Conservation (phyloP, 306 rosid genomes). For the Pyrus pyrifolia region DNA sequence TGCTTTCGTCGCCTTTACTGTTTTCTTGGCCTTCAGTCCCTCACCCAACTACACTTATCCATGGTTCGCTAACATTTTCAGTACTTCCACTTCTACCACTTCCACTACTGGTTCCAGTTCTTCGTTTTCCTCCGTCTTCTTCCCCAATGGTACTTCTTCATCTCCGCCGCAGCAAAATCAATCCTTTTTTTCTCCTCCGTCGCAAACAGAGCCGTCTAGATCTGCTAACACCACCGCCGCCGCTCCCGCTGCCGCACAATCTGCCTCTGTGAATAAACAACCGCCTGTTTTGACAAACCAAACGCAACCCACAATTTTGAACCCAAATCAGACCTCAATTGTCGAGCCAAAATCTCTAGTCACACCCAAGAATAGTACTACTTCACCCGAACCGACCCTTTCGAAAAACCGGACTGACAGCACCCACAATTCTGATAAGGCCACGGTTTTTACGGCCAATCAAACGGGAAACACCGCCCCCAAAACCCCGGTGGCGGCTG, state of each 20-base stretch:
- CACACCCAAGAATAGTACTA: not conserved
- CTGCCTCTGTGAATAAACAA: conserved; percentile 11
- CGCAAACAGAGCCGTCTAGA: conserved; percentile 34
- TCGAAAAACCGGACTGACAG: conserved; percentile 16
- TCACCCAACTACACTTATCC: conserved; percentile 54
- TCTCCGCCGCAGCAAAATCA: conserved; percentile 2
- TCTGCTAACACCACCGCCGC: conserved; percentile 30
- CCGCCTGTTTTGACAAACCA: conserved; percentile 12
- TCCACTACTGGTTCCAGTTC: conserved; percentile 22
- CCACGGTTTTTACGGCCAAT: conserved; percentile 18
- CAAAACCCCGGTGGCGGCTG: conserved; percentile 1
- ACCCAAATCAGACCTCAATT: conserved; percentile 29
- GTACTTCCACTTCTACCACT: not conserved
- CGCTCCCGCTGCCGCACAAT: conserved; percentile 18
- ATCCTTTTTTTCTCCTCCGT: not conserved
- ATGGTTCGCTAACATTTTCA: conserved; percentile 49
- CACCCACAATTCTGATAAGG: conserved; percentile 3
- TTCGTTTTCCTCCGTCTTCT: conserved; percentile 36
- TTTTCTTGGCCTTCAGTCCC: conserved; percentile 63
- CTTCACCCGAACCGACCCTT: conserved; percentile 1
- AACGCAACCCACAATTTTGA: conserved; percentile 21
- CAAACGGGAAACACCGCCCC: conserved; percentile 7
- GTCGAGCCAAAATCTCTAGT: not conserved
- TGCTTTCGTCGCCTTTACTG: conserved; percentile 58
- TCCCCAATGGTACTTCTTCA: conserved; percentile 34